Evolutionary conservation across 2,329 filamentous ascomycete species (phyloP), one percentile per base, ranked within the genome.

Genomic region (Ophiostoma fasciatum): DNA sequence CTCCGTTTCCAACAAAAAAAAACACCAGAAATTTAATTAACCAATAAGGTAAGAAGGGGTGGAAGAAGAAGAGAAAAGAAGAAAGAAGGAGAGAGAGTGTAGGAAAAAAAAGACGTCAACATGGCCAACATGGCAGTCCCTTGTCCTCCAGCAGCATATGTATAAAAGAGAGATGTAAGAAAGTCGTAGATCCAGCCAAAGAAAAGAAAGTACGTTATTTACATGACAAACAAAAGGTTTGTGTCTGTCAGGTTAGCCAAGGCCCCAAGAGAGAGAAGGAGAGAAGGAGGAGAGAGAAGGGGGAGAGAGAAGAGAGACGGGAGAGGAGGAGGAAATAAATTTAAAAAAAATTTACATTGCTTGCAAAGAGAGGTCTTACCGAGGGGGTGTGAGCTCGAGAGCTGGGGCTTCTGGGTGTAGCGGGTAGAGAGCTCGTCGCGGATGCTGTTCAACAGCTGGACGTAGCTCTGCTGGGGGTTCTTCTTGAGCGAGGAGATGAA

Each of bases 381-480:
- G 51, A 98, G 64, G 25, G 90, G 90, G 60, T 98, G 90, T 57
- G 85, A 94, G 62, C 83, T 88, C 52, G 87, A 94, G 46, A 98
- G 64, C 64, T 98, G 90, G 35, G 90, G 90, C 63, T 94, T 94
- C 61, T 98, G 90, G 8, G 71, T 69, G 56, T 98, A 98, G 56
- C 92, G 90, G 27, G 73, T 73, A 46, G 81, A 64, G 40, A 98
- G 66, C 51, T 94, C 78, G 39, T 94, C 87, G 39, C 90, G 82
- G 51, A 98, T 87, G 58, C 78, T 94, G 66, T 94, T 96, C 47
- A 98, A 70, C 39, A 98, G 65, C 64, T 94, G 78, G 34, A 96
- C 82, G 53, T 98, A 98, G 61, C 81, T 94, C 64, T 96, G 90
- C 54, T 93, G 79, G 1, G 84, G 84, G 53, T 93, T 93, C 63